Conservation (phyloP, 2,329 filamentous ascomycete species). For the Penicillium sp. region DNA sequence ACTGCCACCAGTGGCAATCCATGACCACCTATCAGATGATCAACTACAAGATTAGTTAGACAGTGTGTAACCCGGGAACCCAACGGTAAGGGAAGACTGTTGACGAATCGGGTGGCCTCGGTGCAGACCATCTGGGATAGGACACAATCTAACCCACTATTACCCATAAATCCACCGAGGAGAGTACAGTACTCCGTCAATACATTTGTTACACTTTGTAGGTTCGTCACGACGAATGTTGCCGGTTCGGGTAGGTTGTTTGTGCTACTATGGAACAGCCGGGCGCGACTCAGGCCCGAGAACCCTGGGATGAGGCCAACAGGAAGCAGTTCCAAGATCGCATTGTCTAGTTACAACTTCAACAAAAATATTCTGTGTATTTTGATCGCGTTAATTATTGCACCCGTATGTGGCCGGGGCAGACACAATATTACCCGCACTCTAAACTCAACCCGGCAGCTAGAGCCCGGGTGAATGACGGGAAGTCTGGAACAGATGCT, state of each 20-base stretch:
- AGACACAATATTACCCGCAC: neutral
- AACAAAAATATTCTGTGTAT: neutral
- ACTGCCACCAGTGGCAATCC: neutral
- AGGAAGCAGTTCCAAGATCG: neutral
- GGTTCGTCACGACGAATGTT: neutral
- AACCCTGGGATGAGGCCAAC: neutral
- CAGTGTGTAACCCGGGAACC: neutral
- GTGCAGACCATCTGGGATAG: neutral
- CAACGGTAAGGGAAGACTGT: neutral
- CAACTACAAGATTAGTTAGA: neutral
- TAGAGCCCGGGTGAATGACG: neutral
- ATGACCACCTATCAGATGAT: neutral
- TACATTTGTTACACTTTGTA: neutral
- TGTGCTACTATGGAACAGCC: neutral
- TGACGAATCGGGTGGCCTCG: neutral
- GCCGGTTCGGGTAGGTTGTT: neutral
- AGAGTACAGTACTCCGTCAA: neutral
- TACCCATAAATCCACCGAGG: neutral
- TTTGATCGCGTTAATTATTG: neutral
- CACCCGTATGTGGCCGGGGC: neutral
- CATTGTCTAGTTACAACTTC: neutral
- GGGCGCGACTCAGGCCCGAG: neutral
- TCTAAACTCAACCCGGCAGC: neutral
- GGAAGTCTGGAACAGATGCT: neutral
- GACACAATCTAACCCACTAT: no score